Percentiles rank a stretch among this genome's conserved stretches.
These are phyloP conservation scores for Isoetes taiwanensis DNA, from an alignment of 75 land plant species.

Conservation along the genomic window DNA sequence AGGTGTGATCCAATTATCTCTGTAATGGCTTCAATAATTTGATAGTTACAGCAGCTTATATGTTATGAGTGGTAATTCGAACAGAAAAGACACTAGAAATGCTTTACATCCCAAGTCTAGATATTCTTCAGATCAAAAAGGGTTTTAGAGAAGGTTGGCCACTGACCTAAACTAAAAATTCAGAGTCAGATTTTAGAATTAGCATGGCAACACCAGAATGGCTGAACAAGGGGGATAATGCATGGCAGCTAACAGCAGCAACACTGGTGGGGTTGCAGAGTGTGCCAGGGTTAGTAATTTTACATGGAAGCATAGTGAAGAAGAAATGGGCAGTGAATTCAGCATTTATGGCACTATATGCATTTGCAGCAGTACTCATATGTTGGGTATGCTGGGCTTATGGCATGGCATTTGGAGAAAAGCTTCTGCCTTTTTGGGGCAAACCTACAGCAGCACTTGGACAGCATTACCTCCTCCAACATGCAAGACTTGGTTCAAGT, in stretches of 20 bases:
- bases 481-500: not conserved
- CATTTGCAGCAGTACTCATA: constrained; percentile 2
- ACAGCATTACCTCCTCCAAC: not conserved
- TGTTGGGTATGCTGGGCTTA: constrained; percentile 1
- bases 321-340: constrained; percentile 6
- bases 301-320: not conserved
- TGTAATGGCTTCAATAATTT: too few species aligned
- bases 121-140: too few species aligned
- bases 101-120: too few species aligned
- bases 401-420: constrained; percentile 1
- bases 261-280: constrained; percentile 9
- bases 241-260: constrained; percentile 2
- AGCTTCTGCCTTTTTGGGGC: constrained; percentile 2
- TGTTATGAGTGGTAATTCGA: too few species aligned
- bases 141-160: too few species aligned
- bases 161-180: too few species aligned
- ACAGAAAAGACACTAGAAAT: too few species aligned
- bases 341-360: constrained; percentile 4
- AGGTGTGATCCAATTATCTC: too few species aligned
- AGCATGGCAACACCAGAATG: too few species aligned
- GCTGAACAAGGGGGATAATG: constrained; percentile 7
- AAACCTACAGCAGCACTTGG: not conserved
- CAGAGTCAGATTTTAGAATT: too few species aligned
- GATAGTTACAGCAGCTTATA: too few species aligned
- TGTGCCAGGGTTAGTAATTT: not conserved